Percentiles rank a stretch among this genome's conserved stretches.
phyloP scores from a whole-genome alignment of 345 rosid species.

The Conringia planisiliqua region DNA sequence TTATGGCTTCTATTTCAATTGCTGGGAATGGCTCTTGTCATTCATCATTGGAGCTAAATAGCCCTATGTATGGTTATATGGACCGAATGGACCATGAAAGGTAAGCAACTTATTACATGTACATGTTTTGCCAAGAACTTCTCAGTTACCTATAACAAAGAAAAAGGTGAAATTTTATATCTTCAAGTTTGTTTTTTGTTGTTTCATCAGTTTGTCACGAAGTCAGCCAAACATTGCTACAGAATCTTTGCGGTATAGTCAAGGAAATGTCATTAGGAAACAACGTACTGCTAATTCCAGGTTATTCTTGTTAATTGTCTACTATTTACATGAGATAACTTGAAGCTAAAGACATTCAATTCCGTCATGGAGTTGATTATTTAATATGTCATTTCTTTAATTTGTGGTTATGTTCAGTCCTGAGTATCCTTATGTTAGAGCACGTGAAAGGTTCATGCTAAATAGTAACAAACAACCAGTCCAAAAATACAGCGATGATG shows the following conservation, averaged over 20 bases:
- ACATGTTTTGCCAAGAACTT: neutral
- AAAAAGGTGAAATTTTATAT: neutral
- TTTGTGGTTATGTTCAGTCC: neutral
- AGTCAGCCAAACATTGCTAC: slow-evolving; percentile 71
- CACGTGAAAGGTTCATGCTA: neutral
- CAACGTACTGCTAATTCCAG: slow-evolving; percentile 77
- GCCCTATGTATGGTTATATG: slow-evolving; percentile 52
- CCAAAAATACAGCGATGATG: neutral
- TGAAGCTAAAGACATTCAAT: neutral
- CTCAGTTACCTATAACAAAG: neutral
- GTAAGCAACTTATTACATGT: neutral
- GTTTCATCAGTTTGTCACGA: slow-evolving; percentile 51
- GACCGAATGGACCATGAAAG: slow-evolving; percentile 27
- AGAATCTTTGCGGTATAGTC: slow-evolving; percentile 57
- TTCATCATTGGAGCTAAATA: slow-evolving; percentile 71
- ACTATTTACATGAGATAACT: neutral
- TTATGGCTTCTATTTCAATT: slow-evolving; percentile 59
- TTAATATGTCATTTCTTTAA: neutral
- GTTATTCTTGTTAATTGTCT: slow-evolving; percentile 37
- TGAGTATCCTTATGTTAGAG: neutral
- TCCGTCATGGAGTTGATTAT: neutral
- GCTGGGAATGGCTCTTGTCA: slow-evolving; percentile 69
- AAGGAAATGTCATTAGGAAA: slow-evolving; percentile 66
- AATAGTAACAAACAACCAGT: neutral
- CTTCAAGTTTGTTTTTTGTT: neutral